Evolutionary conservation across 352 stramenopile species (phyloP).

Genomic region (Pythium brassicae): DNA sequence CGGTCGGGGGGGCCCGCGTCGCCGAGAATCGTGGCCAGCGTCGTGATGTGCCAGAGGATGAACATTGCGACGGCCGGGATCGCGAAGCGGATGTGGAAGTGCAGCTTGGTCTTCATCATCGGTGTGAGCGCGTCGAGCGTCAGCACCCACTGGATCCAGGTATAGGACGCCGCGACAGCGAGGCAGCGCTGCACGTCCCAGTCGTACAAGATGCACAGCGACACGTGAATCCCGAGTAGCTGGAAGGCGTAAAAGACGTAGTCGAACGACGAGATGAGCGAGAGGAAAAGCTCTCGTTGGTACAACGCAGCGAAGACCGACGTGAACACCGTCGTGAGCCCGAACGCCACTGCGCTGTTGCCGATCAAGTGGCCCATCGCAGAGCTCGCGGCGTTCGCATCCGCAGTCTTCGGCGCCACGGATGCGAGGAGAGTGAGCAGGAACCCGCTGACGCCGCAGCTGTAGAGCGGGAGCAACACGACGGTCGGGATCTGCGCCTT

Average conservation of each 20-base stretch:
- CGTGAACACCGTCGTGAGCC: slow-evolving; percentile 12
- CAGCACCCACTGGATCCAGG: slow-evolving; percentile 26
- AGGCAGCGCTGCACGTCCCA: slow-evolving; percentile 14
- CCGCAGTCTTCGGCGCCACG: neutral
- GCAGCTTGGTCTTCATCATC: slow-evolving; percentile 21
- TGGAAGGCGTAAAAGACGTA: slow-evolving; percentile 31
- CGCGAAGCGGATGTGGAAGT: slow-evolving; percentile 17
- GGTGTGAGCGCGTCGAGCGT: slow-evolving; percentile 30
- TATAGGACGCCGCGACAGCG: slow-evolving; percentile 14
- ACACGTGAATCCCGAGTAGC: slow-evolving; percentile 19
- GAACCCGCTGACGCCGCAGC: slow-evolving; percentile 3
- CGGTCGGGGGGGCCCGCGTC: slow-evolving; percentile 9
- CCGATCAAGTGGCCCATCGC: slow-evolving; percentile 1
- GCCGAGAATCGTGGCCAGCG: slow-evolving; percentile 5
- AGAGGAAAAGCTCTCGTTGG: slow-evolving; percentile 23
- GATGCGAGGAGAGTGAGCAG: slow-evolving; percentile 7
- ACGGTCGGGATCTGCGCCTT: slow-evolving; percentile 3
- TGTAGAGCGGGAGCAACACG: slow-evolving; percentile 8
- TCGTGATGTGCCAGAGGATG: slow-evolving; percentile 12
- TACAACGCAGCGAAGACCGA: slow-evolving; percentile 15
- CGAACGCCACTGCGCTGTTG: slow-evolving; percentile 4
- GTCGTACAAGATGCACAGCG: slow-evolving; percentile 21
- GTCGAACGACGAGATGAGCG: slow-evolving; percentile 34
- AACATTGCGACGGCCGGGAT: slow-evolving; percentile 15
- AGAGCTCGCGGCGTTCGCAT: neutral